Conservation (phyloP, 2,329 filamentous ascomycete genomes). For the Phoma herbarum region DNA sequence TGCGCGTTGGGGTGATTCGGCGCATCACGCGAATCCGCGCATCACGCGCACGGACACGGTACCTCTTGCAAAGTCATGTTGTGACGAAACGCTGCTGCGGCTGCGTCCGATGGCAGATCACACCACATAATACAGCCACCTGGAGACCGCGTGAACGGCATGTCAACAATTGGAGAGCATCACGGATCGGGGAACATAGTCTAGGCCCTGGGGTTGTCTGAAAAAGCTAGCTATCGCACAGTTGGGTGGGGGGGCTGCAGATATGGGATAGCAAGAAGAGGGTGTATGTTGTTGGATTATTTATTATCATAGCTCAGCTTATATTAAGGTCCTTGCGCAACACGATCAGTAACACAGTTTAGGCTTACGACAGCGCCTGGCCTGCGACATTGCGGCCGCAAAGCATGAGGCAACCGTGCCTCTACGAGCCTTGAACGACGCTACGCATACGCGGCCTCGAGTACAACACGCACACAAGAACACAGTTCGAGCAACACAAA, state of each 20-base stretch:
- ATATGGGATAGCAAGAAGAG: no score
- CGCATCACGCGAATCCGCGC: no score
- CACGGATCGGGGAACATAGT: neutral
- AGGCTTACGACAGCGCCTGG: no score
- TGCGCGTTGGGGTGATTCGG: no score
- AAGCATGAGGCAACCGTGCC: slow-evolving; percentile 23
- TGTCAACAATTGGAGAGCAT: neutral
- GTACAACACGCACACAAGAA: slow-evolving; percentile 17
- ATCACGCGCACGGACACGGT: no score
- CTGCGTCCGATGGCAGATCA: slow-evolving; percentile 17
- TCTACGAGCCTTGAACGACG: slow-evolving; percentile 28
- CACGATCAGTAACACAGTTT: no score
- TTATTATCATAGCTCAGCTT: no score
- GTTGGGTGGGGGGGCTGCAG: no score
- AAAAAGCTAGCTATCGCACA: slow-evolving; percentile 9
- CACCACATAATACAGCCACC: slow-evolving; percentile 14
- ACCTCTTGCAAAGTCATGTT: slow-evolving; percentile 11
- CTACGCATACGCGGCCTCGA: slow-evolving; percentile 4
- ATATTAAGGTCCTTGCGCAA: no score
- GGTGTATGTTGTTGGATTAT: no score
- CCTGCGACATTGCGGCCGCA: slow-evolving; percentile 24
- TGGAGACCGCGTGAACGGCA: slow-evolving; percentile 13
- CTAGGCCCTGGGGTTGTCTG: slow-evolving; percentile 5
- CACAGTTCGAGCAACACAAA: slow-evolving; percentile 18
- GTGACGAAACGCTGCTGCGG: slow-evolving; percentile 12